These are phyloP conservation scores for Spiraea crenata DNA, from an alignment of 331 rosid species.

Conservation along the genomic window DNA sequence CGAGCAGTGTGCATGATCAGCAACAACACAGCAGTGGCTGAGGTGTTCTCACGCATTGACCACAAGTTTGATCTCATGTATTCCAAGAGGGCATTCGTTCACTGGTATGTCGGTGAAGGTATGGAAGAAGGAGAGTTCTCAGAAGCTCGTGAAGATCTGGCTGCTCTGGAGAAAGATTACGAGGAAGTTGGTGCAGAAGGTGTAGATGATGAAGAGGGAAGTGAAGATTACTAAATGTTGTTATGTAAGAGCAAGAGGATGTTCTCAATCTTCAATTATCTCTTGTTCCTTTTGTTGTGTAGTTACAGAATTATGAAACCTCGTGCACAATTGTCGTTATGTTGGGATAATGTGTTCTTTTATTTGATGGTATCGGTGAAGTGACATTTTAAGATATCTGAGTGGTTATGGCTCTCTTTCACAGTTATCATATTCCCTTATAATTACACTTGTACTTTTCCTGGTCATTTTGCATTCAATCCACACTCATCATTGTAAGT, in stretches of 20 bases:
- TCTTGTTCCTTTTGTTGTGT: constrained; percentile 38
- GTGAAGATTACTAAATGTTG: constrained; percentile 59
- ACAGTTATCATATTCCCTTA: background rate
- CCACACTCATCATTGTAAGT: too few species aligned
- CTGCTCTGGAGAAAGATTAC: constrained; percentile 98
- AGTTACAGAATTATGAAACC: constrained; percentile 15
- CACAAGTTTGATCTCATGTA: constrained; percentile 98
- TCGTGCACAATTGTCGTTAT: background rate
- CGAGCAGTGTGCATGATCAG: constrained; percentile 99
- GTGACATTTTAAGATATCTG: constrained; percentile 21
- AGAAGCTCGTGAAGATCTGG: constrained; percentile 98
- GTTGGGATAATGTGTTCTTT: background rate
- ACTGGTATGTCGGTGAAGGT: constrained; percentile 99
- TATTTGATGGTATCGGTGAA: constrained; percentile 21
- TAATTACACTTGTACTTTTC: background rate
- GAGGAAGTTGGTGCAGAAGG: constrained; percentile 99
- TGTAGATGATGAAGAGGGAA: constrained; percentile 83
- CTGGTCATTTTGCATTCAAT: background rate
- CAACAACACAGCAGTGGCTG: constrained; percentile 98
- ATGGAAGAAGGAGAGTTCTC: constrained; percentile 99
- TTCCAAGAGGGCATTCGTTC: constrained; percentile 96
- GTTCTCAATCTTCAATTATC: constrained; percentile 23
- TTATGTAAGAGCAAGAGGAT: constrained; percentile 24
- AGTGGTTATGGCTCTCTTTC: background rate
- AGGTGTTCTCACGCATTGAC: constrained; percentile 98